These are phyloP conservation scores for Cercospora sp. DNA, from an alignment of 2,329 filamentous ascomycete genomes.

Conservation along the genomic window DNA sequence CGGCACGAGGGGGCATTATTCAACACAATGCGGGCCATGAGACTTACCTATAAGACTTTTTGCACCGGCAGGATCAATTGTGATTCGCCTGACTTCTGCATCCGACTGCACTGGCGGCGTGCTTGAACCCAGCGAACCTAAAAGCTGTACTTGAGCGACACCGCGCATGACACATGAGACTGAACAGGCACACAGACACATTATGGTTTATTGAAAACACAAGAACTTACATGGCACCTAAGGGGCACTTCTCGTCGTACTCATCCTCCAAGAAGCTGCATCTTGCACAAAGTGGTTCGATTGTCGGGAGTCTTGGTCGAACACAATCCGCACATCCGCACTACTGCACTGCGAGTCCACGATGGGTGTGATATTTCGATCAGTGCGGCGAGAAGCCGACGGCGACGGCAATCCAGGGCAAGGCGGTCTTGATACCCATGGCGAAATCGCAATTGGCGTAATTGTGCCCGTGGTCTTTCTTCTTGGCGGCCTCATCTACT, in stretches of 20 bases:
- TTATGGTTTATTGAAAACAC: neutral
- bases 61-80: neutral
- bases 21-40: neutral
- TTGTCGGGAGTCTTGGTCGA: neutral
- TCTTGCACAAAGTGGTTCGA: neutral
- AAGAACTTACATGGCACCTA: constrained; percentile 3
- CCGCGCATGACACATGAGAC: neutral
- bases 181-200: neutral
- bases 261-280: neutral
- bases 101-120: neutral
- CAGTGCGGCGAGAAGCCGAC: neutral
- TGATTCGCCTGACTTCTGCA: neutral
- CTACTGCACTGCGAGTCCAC: neutral
- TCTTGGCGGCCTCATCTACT: constrained; percentile 14
- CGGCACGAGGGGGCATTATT: neutral
- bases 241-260: neutral
- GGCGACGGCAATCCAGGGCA: neutral
- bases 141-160: neutral
- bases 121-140: constrained; percentile 3
- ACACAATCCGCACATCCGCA: neutral
- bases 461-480: constrained; percentile 20
- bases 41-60: neutral
- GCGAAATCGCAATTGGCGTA: constrained; percentile 23
- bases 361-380: neutral
- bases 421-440: constrained; percentile 16